These are phyloP conservation scores for Plectranthus barbatus DNA, from an alignment of 257 asterid genomes.

Conservation along the genomic window DNA sequence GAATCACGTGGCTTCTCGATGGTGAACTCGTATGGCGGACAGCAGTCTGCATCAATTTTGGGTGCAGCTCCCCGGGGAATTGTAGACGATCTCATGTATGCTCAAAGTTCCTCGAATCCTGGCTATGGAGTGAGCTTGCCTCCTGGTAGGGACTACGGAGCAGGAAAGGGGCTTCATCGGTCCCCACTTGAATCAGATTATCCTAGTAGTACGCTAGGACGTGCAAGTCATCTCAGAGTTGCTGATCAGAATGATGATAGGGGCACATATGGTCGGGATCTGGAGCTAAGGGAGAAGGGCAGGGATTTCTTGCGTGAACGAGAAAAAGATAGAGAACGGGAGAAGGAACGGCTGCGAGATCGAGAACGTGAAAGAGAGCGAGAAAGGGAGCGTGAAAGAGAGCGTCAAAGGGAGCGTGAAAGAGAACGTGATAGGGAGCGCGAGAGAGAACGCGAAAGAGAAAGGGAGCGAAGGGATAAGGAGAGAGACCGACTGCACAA, in stretches of 20 bases:
- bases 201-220: conserved; percentile 46
- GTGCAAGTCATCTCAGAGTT: conserved; percentile 46
- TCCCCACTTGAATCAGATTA: conserved; percentile 53
- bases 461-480: conserved; percentile 58
- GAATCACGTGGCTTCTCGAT: conserved; percentile 56
- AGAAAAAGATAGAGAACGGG: conserved; percentile 74
- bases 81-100: conserved; percentile 57
- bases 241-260: conserved; percentile 68
- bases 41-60: conserved; percentile 72
- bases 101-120: conserved; percentile 68
- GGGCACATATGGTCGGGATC: conserved; percentile 51
- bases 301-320: conserved; percentile 60
- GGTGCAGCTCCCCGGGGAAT: conserved; percentile 83
- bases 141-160: conserved; percentile 95
- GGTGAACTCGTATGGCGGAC: conserved; percentile 56
- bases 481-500: conserved; percentile 63
- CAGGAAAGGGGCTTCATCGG: conserved; percentile 76
- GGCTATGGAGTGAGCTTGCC: conserved; percentile 99
- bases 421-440: conserved; percentile 49
- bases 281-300: conserved; percentile 71
- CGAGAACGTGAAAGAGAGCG: conserved; percentile 33
- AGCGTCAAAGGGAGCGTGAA: conserved; percentile 43
- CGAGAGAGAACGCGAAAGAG: conserved; percentile 49
- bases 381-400: conserved; percentile 52
- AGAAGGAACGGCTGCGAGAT: conserved; percentile 52